Evolutionary conservation across 345 rosid species (phyloP), one percentile per base, ranked within the genome.

Genomic region (Mangifera indica): DNA sequence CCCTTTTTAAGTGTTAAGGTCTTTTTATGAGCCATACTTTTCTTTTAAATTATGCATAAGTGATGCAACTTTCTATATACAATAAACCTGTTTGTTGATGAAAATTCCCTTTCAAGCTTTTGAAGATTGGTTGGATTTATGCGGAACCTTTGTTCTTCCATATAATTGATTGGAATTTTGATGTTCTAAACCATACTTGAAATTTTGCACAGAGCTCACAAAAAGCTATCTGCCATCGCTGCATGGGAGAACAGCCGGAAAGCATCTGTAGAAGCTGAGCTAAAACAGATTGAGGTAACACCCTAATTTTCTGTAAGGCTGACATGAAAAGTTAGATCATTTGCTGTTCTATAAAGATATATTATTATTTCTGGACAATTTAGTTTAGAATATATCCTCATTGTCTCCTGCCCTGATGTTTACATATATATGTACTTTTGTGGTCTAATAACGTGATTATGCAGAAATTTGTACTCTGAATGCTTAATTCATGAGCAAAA

Each of bases 241-340:
- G 53, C 96, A n/a, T 88, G 96, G 96, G 96, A 90, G 84, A 85
- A 83, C 74, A 83, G 87, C 82, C 76, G 55, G 76, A 88, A 85
- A 78, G 96, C 91, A 24, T 11, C 84, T 37, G 69, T 87, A 4
- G 96, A 90, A 71, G 88, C 93, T 64, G 84, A 88, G 76, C 78
- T 90, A 25, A 90, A 81, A 76, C 80, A 69, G 77, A 72, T 81
- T 4, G 90, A 90, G 93, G 96, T 88, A 73, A 56, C 29, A 12
- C 5, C 3, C 6, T 2, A n/a, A 4, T 49, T 49, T 49, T 49
- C 53, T 49, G 1, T 5, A 13, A 49, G 53, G 53, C 15, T n/a
- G 18, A 12, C 3, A 49, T 13, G 15, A 17, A 49, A 48, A 14
- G 53, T 49, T 3, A 49, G 7, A 14, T 49, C 53, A 14, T 49